A percentile compares a stretch with the other conserved stretches of the same genome.
Evolutionary conservation across 179 eudicot species (phyloP).

Genomic region (Heliamphora pulchella): DNA sequence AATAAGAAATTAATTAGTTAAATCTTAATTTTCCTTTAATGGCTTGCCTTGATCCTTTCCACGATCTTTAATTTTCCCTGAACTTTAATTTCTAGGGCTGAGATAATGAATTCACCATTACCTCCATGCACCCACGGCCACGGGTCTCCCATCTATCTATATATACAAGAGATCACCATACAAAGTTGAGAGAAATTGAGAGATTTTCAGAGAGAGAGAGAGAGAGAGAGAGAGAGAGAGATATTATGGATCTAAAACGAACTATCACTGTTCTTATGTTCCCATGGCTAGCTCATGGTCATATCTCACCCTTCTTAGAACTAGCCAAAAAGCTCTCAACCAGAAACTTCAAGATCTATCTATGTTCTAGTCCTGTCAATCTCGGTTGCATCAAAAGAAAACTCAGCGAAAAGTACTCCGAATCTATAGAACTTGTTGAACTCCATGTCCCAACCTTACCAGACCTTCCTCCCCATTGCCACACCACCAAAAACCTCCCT

Average conservation of each 20-base stretch:
- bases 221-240: not conserved
- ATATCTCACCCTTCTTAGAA: conserved; percentile 9
- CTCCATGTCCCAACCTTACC: not conserved
- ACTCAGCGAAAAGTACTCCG: not conserved
- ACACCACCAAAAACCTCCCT: conserved; percentile 15
- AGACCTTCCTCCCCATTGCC: not conserved
- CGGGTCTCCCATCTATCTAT: not conserved
- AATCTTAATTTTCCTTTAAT: no score
- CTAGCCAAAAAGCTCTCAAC: conserved; percentile 8
- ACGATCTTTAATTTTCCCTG: no score
- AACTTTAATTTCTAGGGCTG: not conserved
- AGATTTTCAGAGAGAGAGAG: not conserved
- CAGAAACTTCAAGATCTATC: not conserved
- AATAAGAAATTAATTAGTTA: not conserved
- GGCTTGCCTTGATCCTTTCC: no score
- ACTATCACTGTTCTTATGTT: conserved; percentile 8
- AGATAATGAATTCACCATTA: not conserved
- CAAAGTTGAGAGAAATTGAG: not conserved
- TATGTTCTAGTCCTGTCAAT: conserved; percentile 10
- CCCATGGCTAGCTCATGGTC: conserved; percentile 11
- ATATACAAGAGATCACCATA: no score
- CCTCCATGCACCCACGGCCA: not conserved
- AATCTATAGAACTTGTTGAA: not conserved
- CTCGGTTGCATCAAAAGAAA: not conserved
- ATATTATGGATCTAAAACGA: conserved; percentile 7